Evolutionary conservation across 345 rosid species (phyloP), one percentile per base, ranked within the genome.

Genomic region (Melaleuca quinquenervia): DNA sequence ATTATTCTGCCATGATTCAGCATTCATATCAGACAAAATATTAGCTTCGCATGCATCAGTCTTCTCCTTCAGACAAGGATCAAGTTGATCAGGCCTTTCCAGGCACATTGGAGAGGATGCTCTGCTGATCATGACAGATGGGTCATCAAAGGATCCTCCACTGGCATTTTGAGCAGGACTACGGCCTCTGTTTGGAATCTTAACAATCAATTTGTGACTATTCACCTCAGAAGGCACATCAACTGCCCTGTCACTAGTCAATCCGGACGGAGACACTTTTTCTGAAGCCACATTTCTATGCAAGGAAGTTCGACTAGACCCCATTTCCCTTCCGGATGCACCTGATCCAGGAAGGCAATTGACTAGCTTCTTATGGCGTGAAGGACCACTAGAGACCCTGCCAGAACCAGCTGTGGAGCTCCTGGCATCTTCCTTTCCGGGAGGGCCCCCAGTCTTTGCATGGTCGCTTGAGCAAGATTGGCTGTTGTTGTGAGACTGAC

Each of bases 401-500:
- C 85, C 92, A 5, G 95, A 94, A 89, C 92, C 95, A 80, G 96
- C 90, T 54, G 91, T 90, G 26, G 94, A 90, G 88, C 95, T 92
- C 90, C 93, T 92, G 32, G 91, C 90, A 54, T 95, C 97, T 85
- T 94, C 98, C 91, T 93, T 94, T 16, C 89, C 90, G 27, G 92
- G 90, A 86, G 88, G 82, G 14, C 91, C 95, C 52, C 90, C 93
- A 36, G 92, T 85, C 89, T 92, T 94, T 45, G 88, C 92, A 90
- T 91, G 95, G 82, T 94, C 97, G 84, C 96, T 90, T 3, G 97
- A 93, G 86, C 90, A 93, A 75, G 95, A 92, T 55, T 92, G 98
- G 87, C 95, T 93, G 82, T 94, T 95, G 90, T 93, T 95, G 84
- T 93, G 95, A 55, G 98, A 95, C 85, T 91, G 97, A 90, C 98